Base-by-base conservation (phyloP, 345 rosid species). In the Mangifera indica region DNA sequence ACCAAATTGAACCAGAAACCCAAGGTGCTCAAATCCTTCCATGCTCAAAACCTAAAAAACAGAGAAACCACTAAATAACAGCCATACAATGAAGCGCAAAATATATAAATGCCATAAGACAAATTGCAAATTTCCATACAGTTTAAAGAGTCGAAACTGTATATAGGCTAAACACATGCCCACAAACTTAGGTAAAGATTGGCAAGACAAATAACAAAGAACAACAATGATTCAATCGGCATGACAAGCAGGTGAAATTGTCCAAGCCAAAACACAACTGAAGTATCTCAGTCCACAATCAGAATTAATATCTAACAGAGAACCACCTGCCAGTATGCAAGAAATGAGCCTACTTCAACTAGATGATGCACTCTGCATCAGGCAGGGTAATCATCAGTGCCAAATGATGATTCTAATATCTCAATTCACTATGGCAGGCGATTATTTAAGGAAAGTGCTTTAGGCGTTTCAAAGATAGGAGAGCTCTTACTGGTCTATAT, bases 21-120 rank as follows among this genome's bases (percentile, higher is more conserved):
- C 97, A 70, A 96, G 92, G 87, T 96, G 99, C 87, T 93, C 97
- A 75, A 93, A 89, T 71, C 92, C 86, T 79, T 96, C 99, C 90
- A 93, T 84, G 46, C 92, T 78, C 80, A 96, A 79, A 76, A 96
- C 95, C 99, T 96, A 81, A 80, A 62, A 73, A 67, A 29, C 32
- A 29, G 60, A 24, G 60, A 62, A 52, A 73, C 46, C 66, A 70
- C 70, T 59, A 70, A 77, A 66, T 83, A 51, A 64, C 37, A 67
- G 40, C 72, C 57, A 21, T 40, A 62, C 25, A 45, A 40, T 58
- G 40, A 46, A 3, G 54, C 48, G 67, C 26, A 65, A 46, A 69
- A 15, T 68, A 71, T 22, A 0, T 17, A 49, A 48, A 58, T 14
- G 57, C 21, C 1, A 42, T n/a, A 32, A 71, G 66, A 71, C 11